Base-by-base conservation (phyloP, 345 rosid species). In the Pugionium dolabratum region DNA sequence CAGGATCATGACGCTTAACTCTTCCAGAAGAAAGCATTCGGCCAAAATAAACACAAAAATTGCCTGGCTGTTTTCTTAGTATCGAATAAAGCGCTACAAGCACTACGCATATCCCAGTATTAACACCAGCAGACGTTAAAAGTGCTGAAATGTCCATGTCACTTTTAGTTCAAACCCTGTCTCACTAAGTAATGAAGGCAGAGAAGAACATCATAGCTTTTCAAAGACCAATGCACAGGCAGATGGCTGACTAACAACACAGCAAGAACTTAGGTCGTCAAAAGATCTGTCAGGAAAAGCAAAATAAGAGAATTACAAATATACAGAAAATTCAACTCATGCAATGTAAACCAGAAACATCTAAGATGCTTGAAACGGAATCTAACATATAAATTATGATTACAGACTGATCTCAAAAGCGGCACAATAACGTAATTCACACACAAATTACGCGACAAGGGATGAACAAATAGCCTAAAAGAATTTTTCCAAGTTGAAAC, bases 51-150 rank as follows among this genome's bases (percentile, higher is more conserved):
- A 94, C 99, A 69, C 81, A 56, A 2, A 43, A 60, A 54, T 85
- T 86, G 84, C 80, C 67, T 0, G 97, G 97, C 64, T 90, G 97
- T 58, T 94, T 94, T 34, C 99, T 76, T 41, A 94, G 72, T 44
- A 94, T 52, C 5, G 99, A 94, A 54, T 90, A 94, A 54, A 90
- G 73, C 3, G 81, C 79, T 8, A 88, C 75, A 46, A 88, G 84
- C 61, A 85, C 78, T 60, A 82, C 71, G 47, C 95, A 84, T 64
- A 86, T 29, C 2, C 77, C 92, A 51, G 81, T 47, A 63, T 94
- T 94, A 49, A 94, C 86, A 76, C 89, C 97, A 32, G 86, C 95
- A 44, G 96, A 94, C 30, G 99, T 94, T 52, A 94, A 61, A 48
- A 94, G 83, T 18, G 88, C 90, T 34, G 64, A 67, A 63, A 94